A percentile compares a stretch with the other conserved stretches of the same genome.
These are phyloP conservation scores for Trichopus zeylanicus DNA, from an alignment of 116 monocot species.

Conservation along the genomic window DNA sequence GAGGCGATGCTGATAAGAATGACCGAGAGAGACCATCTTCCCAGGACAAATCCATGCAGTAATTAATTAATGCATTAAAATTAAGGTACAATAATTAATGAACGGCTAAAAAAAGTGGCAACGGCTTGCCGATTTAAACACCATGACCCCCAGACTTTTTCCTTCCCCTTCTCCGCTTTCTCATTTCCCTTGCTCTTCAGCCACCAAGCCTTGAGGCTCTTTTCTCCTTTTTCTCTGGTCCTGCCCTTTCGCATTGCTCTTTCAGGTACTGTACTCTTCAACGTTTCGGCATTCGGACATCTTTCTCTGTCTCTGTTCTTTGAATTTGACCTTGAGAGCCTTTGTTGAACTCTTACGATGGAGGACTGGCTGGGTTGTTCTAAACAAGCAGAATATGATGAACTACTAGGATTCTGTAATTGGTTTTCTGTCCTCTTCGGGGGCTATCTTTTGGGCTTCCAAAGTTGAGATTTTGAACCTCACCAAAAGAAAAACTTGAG, in stretches of 20 bases:
- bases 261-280: not conserved
- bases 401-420: too few relatives aligned
- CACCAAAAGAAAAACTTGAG: too few relatives aligned
- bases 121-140: not conserved
- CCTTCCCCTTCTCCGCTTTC: not conserved
- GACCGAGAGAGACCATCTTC: too few relatives aligned
- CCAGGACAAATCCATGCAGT: not conserved
- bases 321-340: not conserved
- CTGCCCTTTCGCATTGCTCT: not conserved
- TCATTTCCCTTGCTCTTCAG: not conserved
- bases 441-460: not conserved
- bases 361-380: too few relatives aligned
- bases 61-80: not conserved
- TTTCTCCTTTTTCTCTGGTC: not conserved
- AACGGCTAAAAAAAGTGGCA: not conserved
- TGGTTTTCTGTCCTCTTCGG: too few relatives aligned
- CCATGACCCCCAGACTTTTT: not conserved
- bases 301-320: not conserved
- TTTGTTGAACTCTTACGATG: not conserved
- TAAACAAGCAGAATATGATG: too few relatives aligned
- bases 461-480: not conserved
- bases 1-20: too few relatives aligned
- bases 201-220: not conserved
- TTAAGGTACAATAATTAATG: not conserved
- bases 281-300: not conserved